Percentiles rank a stretch among this genome's conserved stretches.
Evolutionary conservation across 2,329 filamentous ascomycete genomes (phyloP).

Genomic region (Aspergillus tanneri): DNA sequence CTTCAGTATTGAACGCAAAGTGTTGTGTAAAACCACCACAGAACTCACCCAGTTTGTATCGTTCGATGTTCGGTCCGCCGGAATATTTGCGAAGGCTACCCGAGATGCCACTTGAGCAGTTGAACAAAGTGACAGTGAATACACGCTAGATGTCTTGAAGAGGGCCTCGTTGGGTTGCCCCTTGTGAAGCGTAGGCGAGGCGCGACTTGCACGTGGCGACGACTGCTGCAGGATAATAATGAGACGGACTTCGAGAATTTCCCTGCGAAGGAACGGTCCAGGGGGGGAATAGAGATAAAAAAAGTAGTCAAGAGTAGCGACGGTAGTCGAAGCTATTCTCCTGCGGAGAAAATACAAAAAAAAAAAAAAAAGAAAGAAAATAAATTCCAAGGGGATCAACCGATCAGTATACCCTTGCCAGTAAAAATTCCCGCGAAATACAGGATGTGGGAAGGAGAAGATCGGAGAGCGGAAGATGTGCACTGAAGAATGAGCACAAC

Average conservation of each 20-base stretch:
- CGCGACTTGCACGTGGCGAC: constrained; percentile 32
- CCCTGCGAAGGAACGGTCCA: constrained; percentile 13
- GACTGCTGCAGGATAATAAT: constrained; percentile 11
- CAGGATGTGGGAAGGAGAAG: constrained; percentile 20
- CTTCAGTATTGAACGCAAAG: constrained; percentile 4
- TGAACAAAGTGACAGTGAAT: constrained; percentile 7
- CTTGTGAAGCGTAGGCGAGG: constrained; percentile 21
- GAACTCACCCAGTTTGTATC: constrained; percentile 12
- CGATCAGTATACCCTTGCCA: constrained; percentile 23
- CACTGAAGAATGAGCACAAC: constrained; percentile 23
- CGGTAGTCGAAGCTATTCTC: constrained; percentile 19
- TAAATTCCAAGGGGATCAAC: constrained; percentile 18
- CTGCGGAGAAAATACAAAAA: constrained; percentile 20
- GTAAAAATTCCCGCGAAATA: constrained; percentile 18
- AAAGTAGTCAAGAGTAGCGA: constrained; percentile 14
- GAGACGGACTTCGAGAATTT: constrained; percentile 11
- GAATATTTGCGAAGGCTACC: constrained; percentile 13
- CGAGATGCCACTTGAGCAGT: constrained; percentile 5
- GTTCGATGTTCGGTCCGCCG: constrained; percentile 17
- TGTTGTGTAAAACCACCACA: constrained; percentile 8
- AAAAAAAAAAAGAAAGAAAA: too few species aligned
- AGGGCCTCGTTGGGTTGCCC: constrained; percentile 18
- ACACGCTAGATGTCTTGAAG: constrained; percentile 6
- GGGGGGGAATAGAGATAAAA: constrained; percentile 6
- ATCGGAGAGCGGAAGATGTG: constrained; percentile 22